Evolutionary conservation across 2,329 filamentous ascomycete species (phyloP), one percentile per base, ranked within the genome.

Genomic region (Bipolaris victoriae): DNA sequence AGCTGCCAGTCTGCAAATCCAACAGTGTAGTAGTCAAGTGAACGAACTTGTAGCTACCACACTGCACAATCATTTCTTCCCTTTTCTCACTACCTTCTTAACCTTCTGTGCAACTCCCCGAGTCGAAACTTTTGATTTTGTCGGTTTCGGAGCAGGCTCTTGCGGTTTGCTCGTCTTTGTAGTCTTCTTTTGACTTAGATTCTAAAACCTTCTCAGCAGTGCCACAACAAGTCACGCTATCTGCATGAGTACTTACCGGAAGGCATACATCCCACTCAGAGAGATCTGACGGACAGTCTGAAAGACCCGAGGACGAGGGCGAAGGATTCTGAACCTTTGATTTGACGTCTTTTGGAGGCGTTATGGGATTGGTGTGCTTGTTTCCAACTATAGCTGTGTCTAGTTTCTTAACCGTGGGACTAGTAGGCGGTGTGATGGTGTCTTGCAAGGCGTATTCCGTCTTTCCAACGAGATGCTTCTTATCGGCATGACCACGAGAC

Each of bases 281-380:
- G 16, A 68, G 33, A 24, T 66, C 60, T 11, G 65, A 66, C 2
- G 65, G 65, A 18, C 51, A 65, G 43, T 62, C 60, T 11, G 65
- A 66, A 10, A 68, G 51, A 26, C n/a, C 18, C n/a, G 50, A 55
- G 6, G 58, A 55, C 22, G 40, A 18, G 2, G 49, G 44, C n/a
- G 41, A 35, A 7, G 41, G 46, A 15, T 16, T 44, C 36, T 9
- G 22, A 16, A 49, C 7, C 18, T 44, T 53, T 4, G 35, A 15
- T 16, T 18, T 10, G n/a, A 16, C 18, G 10, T 7, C 33, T 26
- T 55, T 46, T 2, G n/a, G 16, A 44, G 49, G 20, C 11, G 37
- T 43, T 16, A 37, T 18, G 2, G 31, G 36, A 13, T 40, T 31
- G n/a, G 5, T 9, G 2, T 16, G 29, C 13, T 51, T 40, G 10